A percentile compares a stretch with the other conserved stretches of the same genome.
Conservation (phyloP, 2,329 filamentous ascomycete species). For the Cladosporium colombiae region DNA sequence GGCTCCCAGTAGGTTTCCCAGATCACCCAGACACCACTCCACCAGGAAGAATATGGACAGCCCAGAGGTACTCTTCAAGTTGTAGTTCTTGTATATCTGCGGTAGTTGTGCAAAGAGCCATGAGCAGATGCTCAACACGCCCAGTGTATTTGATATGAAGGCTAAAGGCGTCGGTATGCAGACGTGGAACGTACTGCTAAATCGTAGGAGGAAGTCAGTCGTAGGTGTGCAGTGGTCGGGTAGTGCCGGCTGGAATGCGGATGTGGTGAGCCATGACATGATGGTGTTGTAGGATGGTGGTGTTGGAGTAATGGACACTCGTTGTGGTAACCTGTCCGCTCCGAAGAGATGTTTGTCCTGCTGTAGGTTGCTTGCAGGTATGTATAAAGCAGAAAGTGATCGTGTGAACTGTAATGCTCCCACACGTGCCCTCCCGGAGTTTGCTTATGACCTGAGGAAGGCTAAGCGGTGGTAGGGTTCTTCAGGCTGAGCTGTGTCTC, state of each 20-base stretch:
- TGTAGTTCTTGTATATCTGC: slow-evolving; percentile 69
- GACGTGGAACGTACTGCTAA: slow-evolving; percentile 62
- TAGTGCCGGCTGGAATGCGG: slow-evolving; percentile 35
- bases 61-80: slow-evolving; percentile 63
- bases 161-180: slow-evolving; percentile 66
- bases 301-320: not conserved
- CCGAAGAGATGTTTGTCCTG: not conserved
- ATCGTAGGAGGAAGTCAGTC: slow-evolving; percentile 55
- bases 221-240: slow-evolving; percentile 63
- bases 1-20: slow-evolving; percentile 63
- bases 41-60: slow-evolving; percentile 65
- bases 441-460: slow-evolving; percentile 6
- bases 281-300: not conserved
- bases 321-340: too few species aligned
- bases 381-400: not conserved
- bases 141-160: slow-evolving; percentile 61
- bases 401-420: not conserved
- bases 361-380: not conserved
- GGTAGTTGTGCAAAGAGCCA: slow-evolving; percentile 71
- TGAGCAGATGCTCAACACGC: slow-evolving; percentile 63
- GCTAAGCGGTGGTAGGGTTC: not conserved
- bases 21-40: slow-evolving; percentile 66
- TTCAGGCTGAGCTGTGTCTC: not conserved
- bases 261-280: slow-evolving; percentile 18
- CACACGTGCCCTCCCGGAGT: slow-evolving; percentile 5